Conservation (phyloP, 306 rosid species). For the Alnus rubra region DNA sequence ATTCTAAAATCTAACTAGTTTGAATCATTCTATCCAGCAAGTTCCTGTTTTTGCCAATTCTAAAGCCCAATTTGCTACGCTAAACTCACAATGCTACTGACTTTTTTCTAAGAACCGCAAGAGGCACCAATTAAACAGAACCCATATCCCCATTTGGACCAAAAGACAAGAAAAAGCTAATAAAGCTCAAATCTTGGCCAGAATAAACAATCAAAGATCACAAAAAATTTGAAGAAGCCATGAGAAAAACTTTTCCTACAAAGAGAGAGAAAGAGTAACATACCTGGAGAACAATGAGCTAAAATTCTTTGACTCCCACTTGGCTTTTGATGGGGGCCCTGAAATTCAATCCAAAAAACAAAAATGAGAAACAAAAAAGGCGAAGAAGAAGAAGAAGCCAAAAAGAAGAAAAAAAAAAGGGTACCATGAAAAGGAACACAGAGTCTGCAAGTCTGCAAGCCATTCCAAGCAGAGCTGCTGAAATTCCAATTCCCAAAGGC, state of each 20-base stretch:
- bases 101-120: background rate
- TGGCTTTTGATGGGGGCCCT: slow-evolving; percentile 61
- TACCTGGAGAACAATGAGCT: slow-evolving; percentile 56
- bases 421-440: slow-evolving; percentile 55
- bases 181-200: background rate
- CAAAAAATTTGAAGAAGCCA: background rate
- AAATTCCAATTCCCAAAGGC: slow-evolving; percentile 28
- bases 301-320: slow-evolving; percentile 40
- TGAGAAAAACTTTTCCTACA: background rate
- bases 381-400: background rate
- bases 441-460: slow-evolving; percentile 75
- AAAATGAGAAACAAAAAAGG: background rate
- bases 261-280: background rate
- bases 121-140: background rate
- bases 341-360: slow-evolving; percentile 24
- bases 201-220: background rate
- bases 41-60: background rate
- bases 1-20: background rate
- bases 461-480: slow-evolving; percentile 45
- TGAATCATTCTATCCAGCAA: slow-evolving; percentile 4
- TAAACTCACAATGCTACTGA: background rate
- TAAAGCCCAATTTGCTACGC: slow-evolving; percentile 4
- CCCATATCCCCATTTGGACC: slow-evolving; percentile 1
- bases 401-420: background rate
- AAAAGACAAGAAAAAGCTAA: background rate